Evolutionary conservation across 805 yeast species (phyloP).

Genomic region (Metschnikowia shivogae): DNA sequence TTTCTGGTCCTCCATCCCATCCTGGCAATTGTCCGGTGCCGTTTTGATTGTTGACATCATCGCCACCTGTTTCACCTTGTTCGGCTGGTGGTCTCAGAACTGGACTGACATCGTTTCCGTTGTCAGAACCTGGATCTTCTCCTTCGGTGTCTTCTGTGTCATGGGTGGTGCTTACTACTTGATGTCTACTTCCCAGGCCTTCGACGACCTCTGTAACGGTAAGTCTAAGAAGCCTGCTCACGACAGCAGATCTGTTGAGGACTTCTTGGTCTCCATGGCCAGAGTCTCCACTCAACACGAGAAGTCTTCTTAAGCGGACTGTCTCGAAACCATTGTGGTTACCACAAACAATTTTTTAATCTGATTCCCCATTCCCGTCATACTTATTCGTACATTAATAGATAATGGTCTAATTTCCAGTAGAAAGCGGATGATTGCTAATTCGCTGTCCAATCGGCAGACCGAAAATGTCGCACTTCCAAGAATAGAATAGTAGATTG

Average conservation of each 20-base stretch:
- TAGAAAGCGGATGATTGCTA: neutral
- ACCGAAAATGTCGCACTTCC: neutral
- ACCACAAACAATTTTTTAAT: conserved; percentile 11
- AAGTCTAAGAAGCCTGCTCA: conserved; percentile 57
- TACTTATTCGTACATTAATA: conserved; percentile 27
- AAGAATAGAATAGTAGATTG: too few species aligned
- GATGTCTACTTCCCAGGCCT: conserved; percentile 77
- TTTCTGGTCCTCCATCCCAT: conserved; percentile 95
- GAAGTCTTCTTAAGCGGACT: conserved; percentile 53
- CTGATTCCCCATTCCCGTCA: conserved; percentile 27
- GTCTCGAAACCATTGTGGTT: conserved; percentile 5
- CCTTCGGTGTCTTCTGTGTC: conserved; percentile 95
- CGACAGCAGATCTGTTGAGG: conserved; percentile 68
- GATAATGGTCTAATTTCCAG: conserved; percentile 16
- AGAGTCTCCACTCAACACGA: conserved; percentile 89
- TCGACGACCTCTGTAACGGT: conserved; percentile 84
- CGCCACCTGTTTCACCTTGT: conserved; percentile 87
- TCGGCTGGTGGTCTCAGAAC: conserved; percentile 98
- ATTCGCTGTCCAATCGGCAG: neutral
- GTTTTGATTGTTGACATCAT: conserved; percentile 84
- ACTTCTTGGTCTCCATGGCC: conserved; percentile 81
- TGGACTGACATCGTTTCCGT: conserved; percentile 95
- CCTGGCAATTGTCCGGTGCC: conserved; percentile 96
- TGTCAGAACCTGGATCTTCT: conserved; percentile 91
- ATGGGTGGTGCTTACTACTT: conserved; percentile 95